phyloP scores from a whole-genome alignment of 129 eudicot genomes.

The sunflower (Helianthus annuus) region DNA sequence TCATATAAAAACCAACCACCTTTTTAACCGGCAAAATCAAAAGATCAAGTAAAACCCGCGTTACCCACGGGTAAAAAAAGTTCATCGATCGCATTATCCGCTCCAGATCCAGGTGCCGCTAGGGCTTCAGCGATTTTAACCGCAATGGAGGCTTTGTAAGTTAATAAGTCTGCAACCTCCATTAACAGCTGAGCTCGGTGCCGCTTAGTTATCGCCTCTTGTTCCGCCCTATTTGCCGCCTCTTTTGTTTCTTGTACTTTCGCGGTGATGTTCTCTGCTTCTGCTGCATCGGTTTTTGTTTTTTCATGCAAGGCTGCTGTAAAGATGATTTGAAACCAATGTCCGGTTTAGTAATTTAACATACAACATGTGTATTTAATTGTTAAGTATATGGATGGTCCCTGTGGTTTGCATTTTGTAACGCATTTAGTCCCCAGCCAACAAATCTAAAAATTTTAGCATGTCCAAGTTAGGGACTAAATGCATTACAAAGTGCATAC shows the following conservation, averaged over 20 bases:
- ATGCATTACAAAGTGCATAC: too few species aligned
- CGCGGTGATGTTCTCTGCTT: slow-evolving; percentile 26
- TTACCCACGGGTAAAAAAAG: slow-evolving; percentile 15
- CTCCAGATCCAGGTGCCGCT: slow-evolving; percentile 20
- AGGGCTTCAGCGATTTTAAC: slow-evolving; percentile 73
- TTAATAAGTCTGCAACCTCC: slow-evolving; percentile 75
- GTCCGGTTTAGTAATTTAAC: slow-evolving; percentile 15
- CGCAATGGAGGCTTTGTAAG: slow-evolving; percentile 80
- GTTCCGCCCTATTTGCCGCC: slow-evolving; percentile 52
- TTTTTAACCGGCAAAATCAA: slow-evolving; percentile 26
- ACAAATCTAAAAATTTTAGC: too few species aligned
- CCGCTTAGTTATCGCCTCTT: slow-evolving; percentile 60
- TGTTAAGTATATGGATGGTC: too few species aligned
- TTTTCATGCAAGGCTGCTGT: slow-evolving; percentile 23
- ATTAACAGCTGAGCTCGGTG: slow-evolving; percentile 70
- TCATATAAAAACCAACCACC: slow-evolving; percentile 10
- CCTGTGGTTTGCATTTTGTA: too few species aligned
- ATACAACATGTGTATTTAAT: not conserved
- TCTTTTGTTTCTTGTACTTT: slow-evolving; percentile 61
- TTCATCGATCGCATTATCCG: not conserved
- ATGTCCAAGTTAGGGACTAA: too few species aligned
- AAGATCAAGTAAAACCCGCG: slow-evolving; percentile 5
- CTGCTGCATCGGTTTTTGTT: slow-evolving; percentile 8
- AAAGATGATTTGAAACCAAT: slow-evolving; percentile 1
- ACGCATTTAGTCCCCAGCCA: too few species aligned